Base-by-base conservation (phyloP, 2,329 filamentous ascomycete genomes). In the Aspergillus ochraceus region DNA sequence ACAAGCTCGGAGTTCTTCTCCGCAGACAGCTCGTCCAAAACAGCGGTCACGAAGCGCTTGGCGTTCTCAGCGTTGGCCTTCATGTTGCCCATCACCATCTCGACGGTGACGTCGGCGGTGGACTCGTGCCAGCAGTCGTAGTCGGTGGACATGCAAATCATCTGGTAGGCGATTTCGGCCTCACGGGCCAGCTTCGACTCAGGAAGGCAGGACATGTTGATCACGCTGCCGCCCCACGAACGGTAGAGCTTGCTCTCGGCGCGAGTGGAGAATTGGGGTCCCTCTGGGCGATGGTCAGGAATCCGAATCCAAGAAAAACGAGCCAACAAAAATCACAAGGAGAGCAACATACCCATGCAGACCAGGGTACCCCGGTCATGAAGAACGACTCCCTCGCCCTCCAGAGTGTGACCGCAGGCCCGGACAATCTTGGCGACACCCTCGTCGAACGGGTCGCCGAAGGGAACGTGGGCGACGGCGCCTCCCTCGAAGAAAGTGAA, bases 61-160 rank as follows among this genome's bases (percentile, higher is more conserved):
- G 95, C 95, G 72, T 98, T 99, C 72, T 89, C 84, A 55, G 90
- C 84, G 78, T 99, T 99, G 66, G 92, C 90, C 74, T 90, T 89
- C 95, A 99, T 99, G 78, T 96, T 91, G 62, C 87, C 90, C 88
- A 97, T 91, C 58, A 99, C 95, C 90, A 98, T 96, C 77, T 93
- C 91, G 22, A 99, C 95, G 63, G 92, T 93, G 63, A 99, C 95
- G 62, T 86, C 81, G 65, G 90, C 91, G 59, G 87, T 90, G 52
- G 85, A 85, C 20, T 85, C 87, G 54, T 93, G 90, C 95, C 95
- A 99, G 86, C 94, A 98, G 82, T 99, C 95, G 77, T 99, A 99
- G 81, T 99, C 95, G 29, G 95, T 99, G 36, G 92, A 91, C 95
- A 99, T 99, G 83, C 94, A 97, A 72, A 99, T 96, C 86, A 97